Conservation (phyloP, 306 rosid species). For the Fragaria vesca region DNA sequence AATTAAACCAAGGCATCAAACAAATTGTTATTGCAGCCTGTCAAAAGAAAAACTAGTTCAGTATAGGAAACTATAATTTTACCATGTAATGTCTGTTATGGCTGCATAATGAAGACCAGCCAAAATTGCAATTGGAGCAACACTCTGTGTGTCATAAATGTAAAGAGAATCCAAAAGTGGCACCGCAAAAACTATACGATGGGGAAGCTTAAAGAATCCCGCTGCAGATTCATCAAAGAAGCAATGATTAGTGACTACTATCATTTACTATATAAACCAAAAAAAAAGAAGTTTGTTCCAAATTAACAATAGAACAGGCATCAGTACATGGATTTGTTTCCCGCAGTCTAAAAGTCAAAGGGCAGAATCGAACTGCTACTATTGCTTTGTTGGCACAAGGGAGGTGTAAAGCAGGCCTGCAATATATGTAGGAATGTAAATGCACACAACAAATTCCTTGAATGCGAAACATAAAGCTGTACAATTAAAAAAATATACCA, state of each 20-base stretch:
- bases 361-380: slow-evolving; percentile 84
- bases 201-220: slow-evolving; percentile 75
- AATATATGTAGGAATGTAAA: slow-evolving; percentile 29
- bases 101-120: slow-evolving; percentile 96
- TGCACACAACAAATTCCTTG: slow-evolving; percentile 4
- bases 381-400: slow-evolving; percentile 87
- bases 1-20: slow-evolving; percentile 17
- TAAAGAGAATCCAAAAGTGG: slow-evolving; percentile 84
- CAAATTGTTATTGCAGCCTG: slow-evolving; percentile 7
- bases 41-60: neutral
- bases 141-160: slow-evolving; percentile 79
- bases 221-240: slow-evolving; percentile 47
- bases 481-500: slow-evolving; percentile 4
- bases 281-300: neutral
- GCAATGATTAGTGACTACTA: slow-evolving; percentile 13
- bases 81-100: slow-evolving; percentile 90
- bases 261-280: slow-evolving; percentile 10
- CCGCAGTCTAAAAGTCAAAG: slow-evolving; percentile 56
- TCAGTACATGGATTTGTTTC: slow-evolving; percentile 62
- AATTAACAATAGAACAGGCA: slow-evolving; percentile 18
- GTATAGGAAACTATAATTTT: slow-evolving; percentile 21
- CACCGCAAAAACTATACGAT: slow-evolving; percentile 86
- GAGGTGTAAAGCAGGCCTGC: slow-evolving; percentile 90
- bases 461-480: slow-evolving; percentile 15
- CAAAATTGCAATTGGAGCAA: slow-evolving; percentile 65